phyloP scores from a whole-genome alignment of 2,329 filamentous ascomycete genomes.

The Monosporascus sp. region DNA sequence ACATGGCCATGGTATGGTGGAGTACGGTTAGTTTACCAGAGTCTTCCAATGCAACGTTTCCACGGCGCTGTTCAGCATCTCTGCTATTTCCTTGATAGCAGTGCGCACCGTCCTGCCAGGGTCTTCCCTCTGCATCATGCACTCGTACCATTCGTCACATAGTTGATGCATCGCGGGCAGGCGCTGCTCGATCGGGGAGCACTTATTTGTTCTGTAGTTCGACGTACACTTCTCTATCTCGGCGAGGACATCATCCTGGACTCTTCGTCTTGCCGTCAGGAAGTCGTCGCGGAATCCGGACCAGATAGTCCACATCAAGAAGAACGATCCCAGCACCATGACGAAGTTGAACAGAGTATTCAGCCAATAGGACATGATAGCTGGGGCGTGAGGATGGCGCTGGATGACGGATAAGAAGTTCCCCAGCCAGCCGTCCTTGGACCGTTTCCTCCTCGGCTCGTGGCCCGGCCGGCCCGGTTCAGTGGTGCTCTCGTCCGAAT shows the following conservation, averaged over 20 bases:
- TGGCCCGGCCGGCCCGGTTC: constrained; percentile 13
- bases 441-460: constrained; percentile 18
- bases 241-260: constrained; percentile 61
- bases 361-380: constrained; percentile 55
- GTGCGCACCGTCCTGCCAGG: constrained; percentile 74
- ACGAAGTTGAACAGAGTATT: constrained; percentile 59
- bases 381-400: constrained; percentile 52
- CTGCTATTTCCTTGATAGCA: constrained; percentile 80
- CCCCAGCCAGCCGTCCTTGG: constrained; percentile 34
- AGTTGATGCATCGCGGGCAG: constrained; percentile 66
- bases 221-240: constrained; percentile 69
- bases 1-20: too few relatives aligned
- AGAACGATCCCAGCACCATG: constrained; percentile 41
- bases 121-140: constrained; percentile 79
- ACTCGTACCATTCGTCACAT: constrained; percentile 78
- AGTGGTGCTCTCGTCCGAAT: constrained; percentile 41
- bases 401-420: constrained; percentile 46
- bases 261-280: constrained; percentile 62
- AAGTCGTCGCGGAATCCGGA: constrained; percentile 71
- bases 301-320: constrained; percentile 40
- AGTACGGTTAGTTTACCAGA: constrained; percentile 37
- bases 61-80: constrained; percentile 90
- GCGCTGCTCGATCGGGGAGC: constrained; percentile 55
- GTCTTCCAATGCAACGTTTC: constrained; percentile 84
- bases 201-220: constrained; percentile 72